Evolutionary conservation across 768 basidiomycete species (phyloP).

Genomic region (Pleurotus ostreatus): DNA sequence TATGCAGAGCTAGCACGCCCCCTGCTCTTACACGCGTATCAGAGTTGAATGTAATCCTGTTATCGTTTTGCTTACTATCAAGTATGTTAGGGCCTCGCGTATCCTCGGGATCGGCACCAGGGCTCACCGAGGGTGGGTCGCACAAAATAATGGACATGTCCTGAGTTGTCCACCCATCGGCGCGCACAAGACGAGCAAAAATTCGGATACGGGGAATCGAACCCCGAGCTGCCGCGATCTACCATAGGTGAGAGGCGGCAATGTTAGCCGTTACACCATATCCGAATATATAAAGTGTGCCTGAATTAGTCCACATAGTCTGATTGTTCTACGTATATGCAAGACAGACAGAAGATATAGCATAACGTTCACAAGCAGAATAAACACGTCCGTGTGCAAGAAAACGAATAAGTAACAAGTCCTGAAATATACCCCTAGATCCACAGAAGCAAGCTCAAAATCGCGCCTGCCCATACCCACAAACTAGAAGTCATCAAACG

Average conservation of each 20-base stretch:
- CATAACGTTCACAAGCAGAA: neutral
- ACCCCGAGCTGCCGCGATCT: conserved; percentile 50
- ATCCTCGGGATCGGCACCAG: no score
- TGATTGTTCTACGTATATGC: no score
- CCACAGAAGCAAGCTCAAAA: neutral
- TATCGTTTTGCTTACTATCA: no score
- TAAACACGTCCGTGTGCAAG: neutral
- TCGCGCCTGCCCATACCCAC: neutral
- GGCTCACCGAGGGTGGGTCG: no score
- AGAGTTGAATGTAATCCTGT: no score
- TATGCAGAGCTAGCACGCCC: no score
- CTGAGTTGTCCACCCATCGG: no score
- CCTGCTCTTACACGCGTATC: no score
- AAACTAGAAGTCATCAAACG: neutral
- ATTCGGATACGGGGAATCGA: conserved; percentile 54
- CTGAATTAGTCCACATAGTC: no score
- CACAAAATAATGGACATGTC: no score
- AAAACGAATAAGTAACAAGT: neutral
- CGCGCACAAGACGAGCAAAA: conserved; percentile 7
- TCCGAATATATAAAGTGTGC: conserved; percentile 13
- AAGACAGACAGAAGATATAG: neutral
- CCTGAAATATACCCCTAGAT: no score
- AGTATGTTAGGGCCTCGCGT: no score
- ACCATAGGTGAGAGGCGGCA: conserved; percentile 43
- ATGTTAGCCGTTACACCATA: conserved; percentile 63